These are phyloP conservation scores for Dentipellis fragilis DNA, from an alignment of 768 basidiomycete species.

Conservation along the genomic window DNA sequence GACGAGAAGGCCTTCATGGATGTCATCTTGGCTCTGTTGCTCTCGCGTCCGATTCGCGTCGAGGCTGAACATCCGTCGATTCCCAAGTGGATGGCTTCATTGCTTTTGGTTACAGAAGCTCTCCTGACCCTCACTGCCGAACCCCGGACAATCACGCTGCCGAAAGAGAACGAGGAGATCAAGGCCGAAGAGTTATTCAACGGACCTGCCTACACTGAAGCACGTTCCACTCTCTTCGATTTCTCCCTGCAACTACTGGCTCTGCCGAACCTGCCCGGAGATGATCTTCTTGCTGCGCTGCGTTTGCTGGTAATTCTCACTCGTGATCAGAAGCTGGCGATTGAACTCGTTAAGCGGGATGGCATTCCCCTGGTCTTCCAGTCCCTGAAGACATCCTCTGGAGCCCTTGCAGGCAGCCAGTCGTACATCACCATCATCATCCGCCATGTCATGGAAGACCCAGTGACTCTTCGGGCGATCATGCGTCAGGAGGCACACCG, in stretches of 20 bases:
- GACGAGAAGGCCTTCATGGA: slow-evolving; percentile 55
- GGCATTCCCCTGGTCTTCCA: slow-evolving; percentile 59
- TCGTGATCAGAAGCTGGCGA: slow-evolving; percentile 53
- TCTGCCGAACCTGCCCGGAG: slow-evolving; percentile 54
- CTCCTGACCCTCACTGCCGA: slow-evolving; percentile 70
- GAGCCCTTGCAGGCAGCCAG: slow-evolving; percentile 53
- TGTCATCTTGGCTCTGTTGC: slow-evolving; percentile 53
- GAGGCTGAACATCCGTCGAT: slow-evolving; percentile 43
- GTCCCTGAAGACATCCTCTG: slow-evolving; percentile 47
- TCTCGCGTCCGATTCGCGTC: slow-evolving; percentile 41
- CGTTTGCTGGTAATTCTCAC: slow-evolving; percentile 82
- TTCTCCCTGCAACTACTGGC: slow-evolving; percentile 66
- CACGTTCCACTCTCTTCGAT: slow-evolving; percentile 61
- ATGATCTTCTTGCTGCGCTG: slow-evolving; percentile 74
- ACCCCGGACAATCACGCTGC: slow-evolving; percentile 51
- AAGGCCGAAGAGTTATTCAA: slow-evolving; percentile 36
- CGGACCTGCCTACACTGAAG: slow-evolving; percentile 55
- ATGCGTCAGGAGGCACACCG: slow-evolving; percentile 81
- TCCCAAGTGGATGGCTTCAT: slow-evolving; percentile 84
- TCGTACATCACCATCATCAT: slow-evolving; percentile 81
- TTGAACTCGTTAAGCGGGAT: slow-evolving; percentile 55
- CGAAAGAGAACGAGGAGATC: slow-evolving; percentile 63
- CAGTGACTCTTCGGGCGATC: slow-evolving; percentile 46
- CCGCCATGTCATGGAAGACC: slow-evolving; percentile 86
- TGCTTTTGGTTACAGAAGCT: slow-evolving; percentile 78